phyloP scores from a whole-genome alignment of 2,329 filamentous ascomycete species.

The Trematosphaeria pertusa region DNA sequence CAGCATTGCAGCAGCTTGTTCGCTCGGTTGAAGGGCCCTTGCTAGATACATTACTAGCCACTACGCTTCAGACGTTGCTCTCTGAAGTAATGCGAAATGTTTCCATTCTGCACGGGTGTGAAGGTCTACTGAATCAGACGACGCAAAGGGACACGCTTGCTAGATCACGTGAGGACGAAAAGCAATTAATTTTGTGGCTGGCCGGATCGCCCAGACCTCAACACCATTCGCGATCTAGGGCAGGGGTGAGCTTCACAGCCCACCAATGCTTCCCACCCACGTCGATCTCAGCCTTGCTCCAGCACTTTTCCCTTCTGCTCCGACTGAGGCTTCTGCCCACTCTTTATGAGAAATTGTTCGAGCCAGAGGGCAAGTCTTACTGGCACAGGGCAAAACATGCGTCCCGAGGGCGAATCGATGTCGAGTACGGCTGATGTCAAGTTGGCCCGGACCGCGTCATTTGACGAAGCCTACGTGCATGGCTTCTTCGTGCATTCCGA shows the following conservation, averaged over 20 bases:
- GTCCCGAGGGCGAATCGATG: not conserved
- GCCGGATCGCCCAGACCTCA: not conserved
- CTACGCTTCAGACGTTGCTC: no score
- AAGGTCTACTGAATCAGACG: no score
- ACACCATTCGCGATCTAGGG: conserved; percentile 1
- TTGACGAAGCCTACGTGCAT: not conserved
- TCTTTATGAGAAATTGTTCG: no score
- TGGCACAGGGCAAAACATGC: not conserved
- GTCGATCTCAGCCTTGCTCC: conserved; percentile 4
- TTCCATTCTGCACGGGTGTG: no score
- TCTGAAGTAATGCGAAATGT: no score
- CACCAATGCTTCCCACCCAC: not conserved
- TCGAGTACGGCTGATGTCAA: not conserved
- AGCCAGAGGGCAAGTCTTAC: not conserved
- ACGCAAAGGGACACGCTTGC: no score
- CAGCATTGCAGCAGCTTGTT: no score
- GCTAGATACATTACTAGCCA: no score
- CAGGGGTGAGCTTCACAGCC: not conserved
- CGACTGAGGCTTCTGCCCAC: no score
- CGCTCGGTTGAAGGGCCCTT: no score
- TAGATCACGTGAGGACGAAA: no score
- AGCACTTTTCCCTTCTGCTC: not conserved
- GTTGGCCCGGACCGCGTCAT: conserved; percentile 3
- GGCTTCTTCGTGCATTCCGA: not conserved
- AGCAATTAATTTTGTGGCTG: no score